Evolutionary conservation across 257 asterid genomes (phyloP).

Genomic region (Knoxia roxburghii): DNA sequence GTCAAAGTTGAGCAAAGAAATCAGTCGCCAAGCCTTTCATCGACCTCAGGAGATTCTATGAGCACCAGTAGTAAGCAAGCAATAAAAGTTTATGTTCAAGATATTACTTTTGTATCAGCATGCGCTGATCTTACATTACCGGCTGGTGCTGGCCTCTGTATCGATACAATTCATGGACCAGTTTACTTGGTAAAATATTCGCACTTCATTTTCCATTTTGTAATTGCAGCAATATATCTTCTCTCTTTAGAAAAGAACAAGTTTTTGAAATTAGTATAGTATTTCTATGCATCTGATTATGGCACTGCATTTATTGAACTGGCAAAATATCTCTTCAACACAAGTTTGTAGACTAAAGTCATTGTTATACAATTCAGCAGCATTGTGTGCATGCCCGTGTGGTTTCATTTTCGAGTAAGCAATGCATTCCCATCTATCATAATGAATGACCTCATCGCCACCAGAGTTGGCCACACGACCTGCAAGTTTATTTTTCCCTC

Average conservation of each 20-base stretch:
- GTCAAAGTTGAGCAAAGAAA: conserved; percentile 48
- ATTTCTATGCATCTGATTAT: background rate
- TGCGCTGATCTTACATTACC: conserved; percentile 96
- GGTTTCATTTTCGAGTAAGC: too few species aligned
- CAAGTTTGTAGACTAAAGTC: too few species aligned
- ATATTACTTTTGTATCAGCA: conserved; percentile 69
- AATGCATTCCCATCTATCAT: too few species aligned
- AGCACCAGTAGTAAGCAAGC: conserved; percentile 32
- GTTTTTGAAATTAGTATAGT: too few species aligned
- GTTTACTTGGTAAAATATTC: conserved; percentile 54
- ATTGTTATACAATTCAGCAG: too few species aligned
- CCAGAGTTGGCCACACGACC: too few species aligned
- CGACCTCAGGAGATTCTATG: conserved; percentile 47
- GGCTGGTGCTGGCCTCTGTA: conserved; percentile 93
- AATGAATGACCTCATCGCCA: too few species aligned
- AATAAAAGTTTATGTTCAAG: conserved; percentile 61
- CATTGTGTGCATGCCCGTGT: too few species aligned
- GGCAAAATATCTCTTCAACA: too few species aligned
- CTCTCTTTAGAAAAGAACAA: background rate
- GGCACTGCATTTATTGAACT: background rate
- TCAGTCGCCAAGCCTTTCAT: conserved; percentile 46
- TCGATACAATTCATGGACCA: conserved; percentile 72
- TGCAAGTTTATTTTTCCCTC: too few species aligned
- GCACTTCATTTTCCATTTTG: background rate
- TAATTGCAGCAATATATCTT: background rate